A percentile compares a stretch with the other conserved stretches of the same genome.
These are phyloP conservation scores for Rhododendron henanense DNA, from an alignment of 148 eudicot genomes.

Conservation along the genomic window DNA sequence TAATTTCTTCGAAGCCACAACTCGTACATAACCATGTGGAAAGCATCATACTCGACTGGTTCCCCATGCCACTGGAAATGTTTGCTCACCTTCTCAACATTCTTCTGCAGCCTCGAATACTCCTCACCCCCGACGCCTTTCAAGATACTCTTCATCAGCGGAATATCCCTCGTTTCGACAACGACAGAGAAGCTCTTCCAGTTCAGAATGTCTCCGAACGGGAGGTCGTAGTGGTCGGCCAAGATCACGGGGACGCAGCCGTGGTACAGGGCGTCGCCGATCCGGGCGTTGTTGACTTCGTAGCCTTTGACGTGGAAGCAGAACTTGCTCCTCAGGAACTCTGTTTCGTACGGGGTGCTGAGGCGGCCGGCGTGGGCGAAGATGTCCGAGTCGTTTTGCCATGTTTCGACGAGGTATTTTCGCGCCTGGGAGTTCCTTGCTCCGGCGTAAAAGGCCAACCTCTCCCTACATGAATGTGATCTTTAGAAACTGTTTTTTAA, in stretches of 20 bases:
- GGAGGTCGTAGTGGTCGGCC: constrained; percentile 89
- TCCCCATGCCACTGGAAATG: constrained; percentile 59
- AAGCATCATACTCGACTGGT: constrained; percentile 52
- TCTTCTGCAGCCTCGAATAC: constrained; percentile 34
- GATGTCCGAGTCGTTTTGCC: constrained; percentile 65
- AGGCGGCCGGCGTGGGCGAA: constrained; percentile 47
- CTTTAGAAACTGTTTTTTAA: neutral
- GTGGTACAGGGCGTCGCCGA: constrained; percentile 79
- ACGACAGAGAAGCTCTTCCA: constrained; percentile 74
- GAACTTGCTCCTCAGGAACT: constrained; percentile 67
- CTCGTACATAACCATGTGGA: constrained; percentile 64
- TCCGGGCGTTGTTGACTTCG: constrained; percentile 87
- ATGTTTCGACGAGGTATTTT: constrained; percentile 40
- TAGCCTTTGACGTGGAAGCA: constrained; percentile 88
- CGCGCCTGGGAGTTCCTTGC: constrained; percentile 59
- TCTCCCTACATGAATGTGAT: constrained; percentile 41
- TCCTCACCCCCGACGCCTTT: constrained; percentile 29
- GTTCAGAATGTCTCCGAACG: constrained; percentile 62
- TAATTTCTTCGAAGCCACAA: constrained; percentile 55
- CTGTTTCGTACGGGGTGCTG: constrained; percentile 61
- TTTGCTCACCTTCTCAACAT: constrained; percentile 41
- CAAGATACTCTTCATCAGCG: constrained; percentile 61
- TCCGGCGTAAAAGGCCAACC: constrained; percentile 79
- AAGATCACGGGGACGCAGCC: constrained; percentile 84
- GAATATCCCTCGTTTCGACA: constrained; percentile 45